Evolutionary conservation across 192 early-diverging fungal genomes (phyloP), one percentile per base, ranked within the genome.

Genomic region (Haplosporangium gracile): DNA sequence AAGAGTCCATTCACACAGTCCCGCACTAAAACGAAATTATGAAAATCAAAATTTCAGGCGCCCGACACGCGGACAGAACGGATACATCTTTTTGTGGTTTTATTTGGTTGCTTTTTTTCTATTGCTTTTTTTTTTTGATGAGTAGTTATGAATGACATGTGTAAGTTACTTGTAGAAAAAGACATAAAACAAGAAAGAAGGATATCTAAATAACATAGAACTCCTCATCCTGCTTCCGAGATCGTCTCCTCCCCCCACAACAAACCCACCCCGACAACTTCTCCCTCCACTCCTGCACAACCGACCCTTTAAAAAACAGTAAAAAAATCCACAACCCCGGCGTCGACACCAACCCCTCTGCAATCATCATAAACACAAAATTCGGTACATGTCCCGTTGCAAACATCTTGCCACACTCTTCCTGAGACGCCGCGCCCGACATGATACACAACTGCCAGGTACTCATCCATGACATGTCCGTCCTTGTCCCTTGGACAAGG

Each of bases 391-490:
- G 55, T 9, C 72, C 74, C 8, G 63, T 68, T 3, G 89, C 79
- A n/a, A 86, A 82, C 42, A 47, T 40, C 24, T 80, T 70, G 45
- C 88, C 89, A 43, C 70, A 82, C 18, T 89, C 71, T 75, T 90
- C 79, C n/a, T 89, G 77, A 24, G n/a, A 36, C 51, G 74, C 68
- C 45, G 32, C 72, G 8, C 72, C 51, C 40, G 42, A 32, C 13
- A 89, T 68, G 71, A 90, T 90, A 76, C 90, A 91, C 13, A 75
- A 34, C 18, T 87, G 43, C 90, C 90, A 91, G 9, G 72, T 47
- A 11, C 45, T 65, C 42, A 83, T 74, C 57, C 88, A 79, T 5
- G 60, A 47, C 36, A 76, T 60, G 68, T 89, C 72, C 4, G 87
- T 68, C 15, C 80, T 82, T 38, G 68, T 74, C 2, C 89, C 75